These are phyloP conservation scores for Fusarium nelsonii DNA, from an alignment of 2,329 filamentous ascomycete genomes.

Conservation along the genomic window DNA sequence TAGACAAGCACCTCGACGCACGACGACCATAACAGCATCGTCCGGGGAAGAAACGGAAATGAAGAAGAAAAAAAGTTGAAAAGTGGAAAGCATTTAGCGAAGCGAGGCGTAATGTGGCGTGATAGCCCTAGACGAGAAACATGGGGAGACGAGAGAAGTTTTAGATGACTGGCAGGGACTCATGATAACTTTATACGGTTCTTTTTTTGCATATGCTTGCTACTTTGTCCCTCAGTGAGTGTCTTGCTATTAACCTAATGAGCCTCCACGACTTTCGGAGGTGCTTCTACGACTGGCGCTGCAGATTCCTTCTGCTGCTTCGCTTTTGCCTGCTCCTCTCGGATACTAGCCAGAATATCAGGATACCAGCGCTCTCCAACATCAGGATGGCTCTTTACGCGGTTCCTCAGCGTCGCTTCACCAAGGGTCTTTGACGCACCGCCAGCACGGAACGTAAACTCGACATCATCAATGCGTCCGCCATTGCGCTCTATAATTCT, in stretches of 20 bases:
- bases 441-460: conserved; percentile 85
- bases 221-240: conserved; percentile 1
- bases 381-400: conserved; percentile 88
- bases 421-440: conserved; percentile 76
- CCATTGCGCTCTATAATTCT: conserved; percentile 68
- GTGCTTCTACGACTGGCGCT: conserved; percentile 34
- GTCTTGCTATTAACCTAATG: conserved; percentile 42
- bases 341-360: conserved; percentile 69
- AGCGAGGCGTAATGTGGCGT: conserved; percentile 41
- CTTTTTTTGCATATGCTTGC: conserved; percentile 31
- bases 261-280: conserved; percentile 49
- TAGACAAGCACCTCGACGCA: not conserved
- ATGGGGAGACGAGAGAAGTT: conserved; percentile 14
- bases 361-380: conserved; percentile 87
- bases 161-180: conserved; percentile 24
- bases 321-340: conserved; percentile 67
- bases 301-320: conserved; percentile 49
- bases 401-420: conserved; percentile 85
- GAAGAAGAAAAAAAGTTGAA: not conserved
- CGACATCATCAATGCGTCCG: conserved; percentile 78
- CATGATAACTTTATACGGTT: conserved; percentile 39
- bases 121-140: conserved; percentile 33
- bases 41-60: conserved; percentile 11
- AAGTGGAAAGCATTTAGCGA: conserved; percentile 36
- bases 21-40: conserved; percentile 18